Conservation (phyloP, 2,329 filamentous ascomycete genomes). For the Venturia carpophila region DNA sequence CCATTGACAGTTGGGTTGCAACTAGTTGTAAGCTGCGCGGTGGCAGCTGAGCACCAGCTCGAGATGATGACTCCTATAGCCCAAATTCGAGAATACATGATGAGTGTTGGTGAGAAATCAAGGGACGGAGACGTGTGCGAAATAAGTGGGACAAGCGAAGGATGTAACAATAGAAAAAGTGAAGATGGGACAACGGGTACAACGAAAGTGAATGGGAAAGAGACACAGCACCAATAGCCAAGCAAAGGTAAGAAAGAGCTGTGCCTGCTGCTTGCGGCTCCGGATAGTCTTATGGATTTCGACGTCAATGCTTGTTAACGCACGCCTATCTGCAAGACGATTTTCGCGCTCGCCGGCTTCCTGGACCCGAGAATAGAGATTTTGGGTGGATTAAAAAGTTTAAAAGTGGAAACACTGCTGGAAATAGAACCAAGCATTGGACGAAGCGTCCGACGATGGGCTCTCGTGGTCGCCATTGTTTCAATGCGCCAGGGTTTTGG, state of each 20-base stretch:
- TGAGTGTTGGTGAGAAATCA: not conserved
- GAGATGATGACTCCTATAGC: not conserved
- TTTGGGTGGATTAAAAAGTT: not conserved
- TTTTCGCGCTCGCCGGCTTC: not conserved
- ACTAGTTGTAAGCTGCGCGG: not conserved
- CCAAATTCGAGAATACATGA: not conserved
- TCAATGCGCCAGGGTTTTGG: not conserved
- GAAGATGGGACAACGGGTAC: not conserved
- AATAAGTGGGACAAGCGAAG: not conserved
- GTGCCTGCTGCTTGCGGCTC: not conserved
- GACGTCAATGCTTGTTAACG: not conserved
- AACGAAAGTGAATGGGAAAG: not conserved
- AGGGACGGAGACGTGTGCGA: not conserved
- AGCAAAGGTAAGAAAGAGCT: not conserved
- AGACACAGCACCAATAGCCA: not conserved
- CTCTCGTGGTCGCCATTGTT: not conserved
- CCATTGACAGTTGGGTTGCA: not conserved
- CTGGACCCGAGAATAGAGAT: not conserved
- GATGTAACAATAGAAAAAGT: not conserved
- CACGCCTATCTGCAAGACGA: not conserved
- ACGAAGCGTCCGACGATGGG: not conserved
- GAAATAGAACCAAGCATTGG: not conserved
- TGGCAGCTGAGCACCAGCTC: not conserved
- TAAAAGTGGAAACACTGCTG: not conserved
- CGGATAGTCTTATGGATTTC: not conserved